phyloP scores from a whole-genome alignment of 495 filamentous ascomycete genomes.

The Wilcoxina mikolae region DNA sequence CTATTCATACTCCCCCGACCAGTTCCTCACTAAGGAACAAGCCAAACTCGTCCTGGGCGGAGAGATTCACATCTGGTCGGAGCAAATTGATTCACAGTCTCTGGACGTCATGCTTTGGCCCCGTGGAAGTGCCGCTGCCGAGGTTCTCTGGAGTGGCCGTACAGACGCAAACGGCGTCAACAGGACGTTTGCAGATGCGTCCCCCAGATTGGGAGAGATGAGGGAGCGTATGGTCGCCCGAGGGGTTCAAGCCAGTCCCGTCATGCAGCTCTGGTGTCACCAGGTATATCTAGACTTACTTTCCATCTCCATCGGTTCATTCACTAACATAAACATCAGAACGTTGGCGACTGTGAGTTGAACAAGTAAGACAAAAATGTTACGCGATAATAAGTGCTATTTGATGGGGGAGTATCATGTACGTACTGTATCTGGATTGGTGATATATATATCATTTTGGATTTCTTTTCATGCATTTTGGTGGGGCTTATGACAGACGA shows the following conservation, averaged over 20 bases:
- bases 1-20: slow-evolving; percentile 59
- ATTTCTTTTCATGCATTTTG: too few species aligned
- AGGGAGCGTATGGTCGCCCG: slow-evolving; percentile 53
- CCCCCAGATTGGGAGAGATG: slow-evolving; percentile 51
- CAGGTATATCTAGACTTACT: too few species aligned
- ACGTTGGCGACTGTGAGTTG: too few species aligned
- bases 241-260: slow-evolving; percentile 46
- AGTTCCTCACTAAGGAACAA: slow-evolving; percentile 40
- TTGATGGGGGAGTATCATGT: too few species aligned
- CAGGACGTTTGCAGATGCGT: slow-evolving; percentile 48
- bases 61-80: slow-evolving; percentile 63
- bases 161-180: slow-evolving; percentile 45
- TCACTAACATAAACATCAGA: too few species aligned
- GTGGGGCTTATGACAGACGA: too few species aligned
- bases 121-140: slow-evolving; percentile 51
- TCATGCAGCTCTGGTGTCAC: slow-evolving; percentile 42
- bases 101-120: slow-evolving; percentile 64
- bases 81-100: slow-evolving; percentile 56
- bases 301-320: too few species aligned
- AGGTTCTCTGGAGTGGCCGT: slow-evolving; percentile 62
- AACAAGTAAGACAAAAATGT: too few species aligned
- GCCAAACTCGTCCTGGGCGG: slow-evolving; percentile 57
- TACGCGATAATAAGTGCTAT: too few species aligned
- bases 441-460: too few species aligned
- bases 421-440: too few species aligned